These are phyloP conservation scores for Hapsidospora chrysogenum DNA, from an alignment of 495 filamentous ascomycete species.

Conservation along the genomic window DNA sequence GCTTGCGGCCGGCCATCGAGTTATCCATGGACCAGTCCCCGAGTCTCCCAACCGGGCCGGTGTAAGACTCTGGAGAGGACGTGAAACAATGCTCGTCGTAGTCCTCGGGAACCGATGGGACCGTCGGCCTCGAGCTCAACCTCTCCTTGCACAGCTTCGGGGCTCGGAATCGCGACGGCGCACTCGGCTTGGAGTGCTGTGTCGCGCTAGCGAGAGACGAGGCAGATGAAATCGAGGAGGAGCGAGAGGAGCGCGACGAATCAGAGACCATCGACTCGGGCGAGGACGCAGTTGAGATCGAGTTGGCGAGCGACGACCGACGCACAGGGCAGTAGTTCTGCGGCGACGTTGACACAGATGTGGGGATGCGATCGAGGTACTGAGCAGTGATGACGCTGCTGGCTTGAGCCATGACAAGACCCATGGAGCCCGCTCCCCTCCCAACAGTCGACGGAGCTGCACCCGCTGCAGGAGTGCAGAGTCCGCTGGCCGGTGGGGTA, in stretches of 20 bases:
- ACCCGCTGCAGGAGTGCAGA: constrained; percentile 86
- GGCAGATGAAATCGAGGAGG: constrained; percentile 57
- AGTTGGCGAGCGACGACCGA: constrained; percentile 61
- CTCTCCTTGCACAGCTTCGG: constrained; percentile 45
- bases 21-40: constrained; percentile 34
- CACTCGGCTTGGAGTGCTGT: constrained; percentile 52
- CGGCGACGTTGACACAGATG: constrained; percentile 33
- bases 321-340: constrained; percentile 42
- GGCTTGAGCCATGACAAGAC: constrained; percentile 62
- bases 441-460: constrained; percentile 36
- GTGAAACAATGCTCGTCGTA: constrained; percentile 37
- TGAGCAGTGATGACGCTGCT: constrained; percentile 44
- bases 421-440: constrained; percentile 43
- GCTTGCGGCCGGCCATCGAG: constrained; percentile 22
- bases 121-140: constrained; percentile 23
- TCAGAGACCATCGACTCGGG: constrained; percentile 88
- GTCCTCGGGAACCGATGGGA: constrained; percentile 35
- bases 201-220: constrained; percentile 51
- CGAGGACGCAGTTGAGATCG: constrained; percentile 62
- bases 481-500: constrained; percentile 58
- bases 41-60: constrained; percentile 33
- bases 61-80: constrained; percentile 45
- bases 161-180: constrained; percentile 70
- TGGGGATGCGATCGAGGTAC: constrained; percentile 40
- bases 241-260: constrained; percentile 54